Evolutionary conservation across 257 asterid species (phyloP).

Genomic region (Fraxinus cuspidata): DNA sequence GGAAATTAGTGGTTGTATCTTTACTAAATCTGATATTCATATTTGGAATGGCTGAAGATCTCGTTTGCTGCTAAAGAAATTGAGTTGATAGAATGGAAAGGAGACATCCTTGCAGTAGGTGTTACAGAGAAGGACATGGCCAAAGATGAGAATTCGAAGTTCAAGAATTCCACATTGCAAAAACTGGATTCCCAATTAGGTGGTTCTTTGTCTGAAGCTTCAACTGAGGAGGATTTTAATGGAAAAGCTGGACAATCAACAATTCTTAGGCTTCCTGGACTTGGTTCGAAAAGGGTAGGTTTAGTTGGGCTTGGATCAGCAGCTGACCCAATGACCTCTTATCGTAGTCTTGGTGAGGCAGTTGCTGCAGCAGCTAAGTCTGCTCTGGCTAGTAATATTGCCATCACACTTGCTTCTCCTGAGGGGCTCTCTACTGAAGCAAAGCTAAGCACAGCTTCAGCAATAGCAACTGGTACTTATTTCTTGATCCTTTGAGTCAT

Average conservation of each 20-base stretch:
- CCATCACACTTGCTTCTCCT: slow-evolving; percentile 80
- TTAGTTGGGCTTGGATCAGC: slow-evolving; percentile 81
- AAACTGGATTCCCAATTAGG: slow-evolving; percentile 70
- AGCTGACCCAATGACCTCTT: slow-evolving; percentile 52
- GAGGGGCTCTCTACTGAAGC: slow-evolving; percentile 59
- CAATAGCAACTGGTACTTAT: slow-evolving; percentile 72
- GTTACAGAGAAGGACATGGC: slow-evolving; percentile 86
- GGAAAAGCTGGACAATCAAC: slow-evolving; percentile 93
- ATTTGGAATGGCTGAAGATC: slow-evolving; percentile 47
- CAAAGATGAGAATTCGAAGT: slow-evolving; percentile 72
- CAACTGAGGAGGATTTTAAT: slow-evolving; percentile 85
- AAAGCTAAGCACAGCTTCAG: slow-evolving; percentile 75
- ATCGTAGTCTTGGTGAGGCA: slow-evolving; percentile 86
- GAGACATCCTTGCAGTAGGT: slow-evolving; percentile 92
- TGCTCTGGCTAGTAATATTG: slow-evolving; percentile 68
- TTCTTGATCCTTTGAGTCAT: neutral
- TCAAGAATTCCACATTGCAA: slow-evolving; percentile 67
- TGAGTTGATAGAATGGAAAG: slow-evolving; percentile 93
- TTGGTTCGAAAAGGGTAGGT: slow-evolving; percentile 81
- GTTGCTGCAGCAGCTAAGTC: slow-evolving; percentile 92
- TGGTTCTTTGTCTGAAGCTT: slow-evolving; percentile 78
- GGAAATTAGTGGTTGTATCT: neutral
- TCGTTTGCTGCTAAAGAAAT: slow-evolving; percentile 82
- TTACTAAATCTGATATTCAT: slow-evolving; percentile 21
- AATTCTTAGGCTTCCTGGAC: slow-evolving; percentile 72